These are phyloP conservation scores for Sphaerulina vaccinii DNA, from an alignment of 2,329 filamentous ascomycete genomes.

Conservation along the genomic window DNA sequence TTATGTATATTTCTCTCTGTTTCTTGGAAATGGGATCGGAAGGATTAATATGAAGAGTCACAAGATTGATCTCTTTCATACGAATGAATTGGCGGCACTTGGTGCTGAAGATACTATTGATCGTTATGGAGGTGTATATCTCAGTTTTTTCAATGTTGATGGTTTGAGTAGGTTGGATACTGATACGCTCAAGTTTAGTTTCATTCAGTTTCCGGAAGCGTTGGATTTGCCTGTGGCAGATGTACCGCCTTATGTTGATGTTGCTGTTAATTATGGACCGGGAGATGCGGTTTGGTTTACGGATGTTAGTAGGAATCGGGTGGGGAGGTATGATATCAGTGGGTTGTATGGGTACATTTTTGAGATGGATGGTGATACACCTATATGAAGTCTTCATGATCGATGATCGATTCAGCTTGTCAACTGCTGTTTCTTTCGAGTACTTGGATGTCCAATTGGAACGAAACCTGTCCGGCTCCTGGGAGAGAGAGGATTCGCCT, in stretches of 20 bases:
- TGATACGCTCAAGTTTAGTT: conserved; percentile 19
- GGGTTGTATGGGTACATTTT: conserved; percentile 7
- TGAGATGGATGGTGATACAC: too few relatives aligned
- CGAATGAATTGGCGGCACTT: conserved; percentile 14
- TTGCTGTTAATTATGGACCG: conserved; percentile 26
- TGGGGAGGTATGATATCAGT: conserved; percentile 18
- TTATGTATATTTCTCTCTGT: conserved; percentile 25
- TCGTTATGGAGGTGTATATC: conserved; percentile 23
- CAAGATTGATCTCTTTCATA: conserved; percentile 25
- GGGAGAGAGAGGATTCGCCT: too few relatives aligned
- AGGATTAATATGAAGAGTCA: conserved; percentile 23
- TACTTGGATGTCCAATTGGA: too few relatives aligned
- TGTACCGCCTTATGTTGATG: conserved; percentile 22
- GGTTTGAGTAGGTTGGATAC: conserved; percentile 21
- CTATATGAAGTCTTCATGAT: too few relatives aligned
- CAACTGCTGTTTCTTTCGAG: too few relatives aligned
- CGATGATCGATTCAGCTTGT: too few relatives aligned
- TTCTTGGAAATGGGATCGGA: conserved; percentile 23
- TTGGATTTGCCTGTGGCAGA: conserved; percentile 12
- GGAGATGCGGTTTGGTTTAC: conserved; percentile 24
- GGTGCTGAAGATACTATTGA: conserved; percentile 28
- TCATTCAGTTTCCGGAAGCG: conserved; percentile 14
- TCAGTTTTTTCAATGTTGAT: conserved; percentile 22
- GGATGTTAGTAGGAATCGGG: conserved; percentile 18
- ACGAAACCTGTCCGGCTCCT: too few relatives aligned